Base-by-base conservation (phyloP, 2,329 filamentous ascomycete genomes). In the Neurospora sp. region DNA sequence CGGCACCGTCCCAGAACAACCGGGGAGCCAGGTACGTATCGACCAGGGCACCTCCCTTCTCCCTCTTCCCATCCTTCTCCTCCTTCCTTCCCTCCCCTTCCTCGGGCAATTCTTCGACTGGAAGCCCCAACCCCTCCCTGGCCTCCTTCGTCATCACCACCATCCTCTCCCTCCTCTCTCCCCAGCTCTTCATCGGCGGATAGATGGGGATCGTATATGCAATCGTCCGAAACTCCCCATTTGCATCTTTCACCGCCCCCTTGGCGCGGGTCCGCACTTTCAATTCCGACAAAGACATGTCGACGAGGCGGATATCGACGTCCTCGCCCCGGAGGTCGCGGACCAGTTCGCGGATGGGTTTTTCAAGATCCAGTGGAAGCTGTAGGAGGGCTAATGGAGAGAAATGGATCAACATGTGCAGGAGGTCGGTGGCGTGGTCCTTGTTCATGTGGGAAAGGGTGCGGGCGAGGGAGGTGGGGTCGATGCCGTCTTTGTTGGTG, bases 381-480 rank as follows among this genome's bases (percentile, higher is more conserved):
- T 62, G 52, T 4, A 62, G 23, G 52, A 62, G 52, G 52, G 52
- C 15, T 17, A 62, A 17, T 6, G 52, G 52, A 77, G 82, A 84
- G 82, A 89, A 93, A 79, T 93, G 87, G 73, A 89, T 89, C n/a
- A 96, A 87, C 80, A 94, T 97, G 77, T 91, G 86, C 70, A 86
- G 82, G 67, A 97, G 88, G 70, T 92, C 92, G 74, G 88, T 85
- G 68, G 85, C 82, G 81, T 97, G 95, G 79, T 95, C 91, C 62
- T 83, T 83, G 82, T 97, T 97, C 92, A 97, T 96, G 83, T 97
- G 94, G 40, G 84, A 84, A 77, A 95, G 87, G 79, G 93, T 77
- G 70, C 72, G 71, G 46, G 74, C 69, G 65, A 76, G 77, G 39
- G 75, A 73, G 41, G 73, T 72, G 6, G 66, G 67, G 37, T 72